Conservation (phyloP, 2,329 filamentous ascomycete genomes). For the Ophiostoma populinum region DNA sequence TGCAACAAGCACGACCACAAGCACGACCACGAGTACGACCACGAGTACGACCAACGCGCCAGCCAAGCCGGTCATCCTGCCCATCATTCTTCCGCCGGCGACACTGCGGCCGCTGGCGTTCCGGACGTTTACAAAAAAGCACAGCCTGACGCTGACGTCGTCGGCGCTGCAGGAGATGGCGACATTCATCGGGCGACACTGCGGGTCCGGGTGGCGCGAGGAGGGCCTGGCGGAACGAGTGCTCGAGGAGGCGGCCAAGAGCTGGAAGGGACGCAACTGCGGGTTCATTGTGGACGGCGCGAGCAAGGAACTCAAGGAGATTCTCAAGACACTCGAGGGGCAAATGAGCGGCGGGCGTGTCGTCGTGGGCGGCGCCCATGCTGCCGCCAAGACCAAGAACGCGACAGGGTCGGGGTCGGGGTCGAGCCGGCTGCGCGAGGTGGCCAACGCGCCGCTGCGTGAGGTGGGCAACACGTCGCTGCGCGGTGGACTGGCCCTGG, state of each 20-base stretch:
- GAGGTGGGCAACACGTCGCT: background rate
- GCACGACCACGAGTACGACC: too few species aligned
- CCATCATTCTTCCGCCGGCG: constrained; percentile 74
- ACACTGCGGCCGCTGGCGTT: constrained; percentile 84
- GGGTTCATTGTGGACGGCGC: constrained; percentile 81
- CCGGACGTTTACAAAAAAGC: constrained; percentile 91
- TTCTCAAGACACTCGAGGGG: constrained; percentile 68
- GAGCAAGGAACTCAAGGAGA: constrained; percentile 58
- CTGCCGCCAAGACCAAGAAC: background rate
- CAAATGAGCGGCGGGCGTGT: constrained; percentile 78
- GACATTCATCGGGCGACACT: constrained; percentile 80
- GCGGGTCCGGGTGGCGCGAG: constrained; percentile 91
- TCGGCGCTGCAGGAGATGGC: constrained; percentile 73
- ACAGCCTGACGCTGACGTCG: constrained; percentile 82
- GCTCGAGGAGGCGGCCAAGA: constrained; percentile 75
- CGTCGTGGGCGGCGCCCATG: constrained; percentile 19
- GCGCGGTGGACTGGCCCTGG: constrained; percentile 19
- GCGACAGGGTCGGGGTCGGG: background rate
- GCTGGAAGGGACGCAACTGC: constrained; percentile 80
- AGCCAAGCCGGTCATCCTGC: constrained; percentile 46
- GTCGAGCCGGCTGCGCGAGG: background rate
- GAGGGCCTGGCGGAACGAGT: constrained; percentile 85
- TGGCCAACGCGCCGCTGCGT: too few species aligned
- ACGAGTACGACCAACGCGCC: constrained; percentile 60
- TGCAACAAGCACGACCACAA: too few species aligned